These are phyloP conservation scores for Phlebiopsis gigantea DNA, from an alignment of 768 basidiomycete species.

Conservation along the genomic window DNA sequence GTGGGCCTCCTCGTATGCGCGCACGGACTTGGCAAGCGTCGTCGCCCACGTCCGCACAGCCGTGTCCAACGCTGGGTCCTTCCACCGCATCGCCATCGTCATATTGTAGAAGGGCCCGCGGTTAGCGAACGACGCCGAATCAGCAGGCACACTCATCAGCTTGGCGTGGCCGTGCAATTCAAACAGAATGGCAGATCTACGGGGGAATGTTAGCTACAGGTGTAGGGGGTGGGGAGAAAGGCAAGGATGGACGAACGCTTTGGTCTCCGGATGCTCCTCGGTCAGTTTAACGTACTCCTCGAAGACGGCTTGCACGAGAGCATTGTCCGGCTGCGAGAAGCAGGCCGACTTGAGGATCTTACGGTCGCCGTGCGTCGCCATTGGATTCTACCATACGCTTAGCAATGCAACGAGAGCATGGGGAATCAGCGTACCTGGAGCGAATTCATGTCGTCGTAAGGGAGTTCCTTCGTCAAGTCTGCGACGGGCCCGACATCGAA, in stretches of 20 bases:
- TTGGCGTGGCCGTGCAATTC: conserved; percentile 8
- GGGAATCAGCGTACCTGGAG: conserved; percentile 1
- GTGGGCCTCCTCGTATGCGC: neutral
- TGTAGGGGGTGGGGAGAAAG: neutral
- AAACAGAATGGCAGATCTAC: conserved; percentile 3
- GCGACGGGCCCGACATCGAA: conserved; percentile 8
- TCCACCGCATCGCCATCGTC: conserved; percentile 6
- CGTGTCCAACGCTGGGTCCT: neutral
- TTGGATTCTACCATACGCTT: neutral
- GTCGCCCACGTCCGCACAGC: conserved; percentile 4
- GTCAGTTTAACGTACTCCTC: conserved; percentile 3
- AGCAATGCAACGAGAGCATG: neutral
- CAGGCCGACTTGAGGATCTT: conserved; percentile 7
- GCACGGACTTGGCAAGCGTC: neutral
- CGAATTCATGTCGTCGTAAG: conserved; percentile 5
- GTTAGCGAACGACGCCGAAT: conserved; percentile 7
- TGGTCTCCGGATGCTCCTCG: conserved; percentile 2
- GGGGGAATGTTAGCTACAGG: neutral
- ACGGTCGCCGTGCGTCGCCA: conserved; percentile 10
- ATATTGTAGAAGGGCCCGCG: conserved; percentile 6
- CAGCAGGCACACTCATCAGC: conserved; percentile 3
- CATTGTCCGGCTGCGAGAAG: neutral
- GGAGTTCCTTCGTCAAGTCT: conserved; percentile 7
- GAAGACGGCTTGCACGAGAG: conserved; percentile 3
- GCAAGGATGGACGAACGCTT: neutral